Evolutionary conservation across 225 moss, liverwort and hornwort genomes (phyloP).

Genomic region (Rhytidiadelphus loreus): DNA sequence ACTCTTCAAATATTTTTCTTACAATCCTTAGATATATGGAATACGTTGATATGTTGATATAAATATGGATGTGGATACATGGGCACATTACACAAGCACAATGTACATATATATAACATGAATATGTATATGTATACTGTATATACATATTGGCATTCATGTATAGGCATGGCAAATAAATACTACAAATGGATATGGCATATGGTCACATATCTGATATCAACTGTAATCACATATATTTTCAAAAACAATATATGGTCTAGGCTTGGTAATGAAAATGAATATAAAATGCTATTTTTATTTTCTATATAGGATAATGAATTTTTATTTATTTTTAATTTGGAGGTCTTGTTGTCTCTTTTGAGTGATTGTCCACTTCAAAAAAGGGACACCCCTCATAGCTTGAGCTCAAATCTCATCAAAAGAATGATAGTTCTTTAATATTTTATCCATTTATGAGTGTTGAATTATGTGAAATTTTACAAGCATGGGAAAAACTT

Average conservation of each 20-base stretch:
- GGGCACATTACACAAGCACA: accelerated
- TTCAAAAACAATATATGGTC: not conserved
- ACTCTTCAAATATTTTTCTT: accelerated
- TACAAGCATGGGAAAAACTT: not conserved
- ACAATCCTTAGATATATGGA: accelerated
- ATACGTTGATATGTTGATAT: not conserved
- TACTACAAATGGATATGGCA: accelerated
- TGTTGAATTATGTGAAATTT: not conserved
- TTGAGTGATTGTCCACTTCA: not conserved
- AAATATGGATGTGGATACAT: too few relatives aligned
- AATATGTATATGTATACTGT: accelerated
- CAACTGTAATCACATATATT: not conserved
- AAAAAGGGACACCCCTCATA: accelerated
- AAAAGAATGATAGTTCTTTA: too few relatives aligned
- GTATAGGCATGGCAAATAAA: not conserved
- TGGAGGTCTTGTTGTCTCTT: too few relatives aligned
- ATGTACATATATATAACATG: not conserved
- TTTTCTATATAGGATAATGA: not conserved
- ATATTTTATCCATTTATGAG: too few relatives aligned
- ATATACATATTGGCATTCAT: not conserved
- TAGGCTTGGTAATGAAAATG: accelerated
- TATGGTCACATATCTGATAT: accelerated
- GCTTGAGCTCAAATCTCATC: too few relatives aligned
- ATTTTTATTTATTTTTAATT: too few relatives aligned
- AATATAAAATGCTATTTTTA: too few relatives aligned